Conservation (phyloP, 2,329 filamentous ascomycete species). For the Pseudopithomyces maydicus region DNA sequence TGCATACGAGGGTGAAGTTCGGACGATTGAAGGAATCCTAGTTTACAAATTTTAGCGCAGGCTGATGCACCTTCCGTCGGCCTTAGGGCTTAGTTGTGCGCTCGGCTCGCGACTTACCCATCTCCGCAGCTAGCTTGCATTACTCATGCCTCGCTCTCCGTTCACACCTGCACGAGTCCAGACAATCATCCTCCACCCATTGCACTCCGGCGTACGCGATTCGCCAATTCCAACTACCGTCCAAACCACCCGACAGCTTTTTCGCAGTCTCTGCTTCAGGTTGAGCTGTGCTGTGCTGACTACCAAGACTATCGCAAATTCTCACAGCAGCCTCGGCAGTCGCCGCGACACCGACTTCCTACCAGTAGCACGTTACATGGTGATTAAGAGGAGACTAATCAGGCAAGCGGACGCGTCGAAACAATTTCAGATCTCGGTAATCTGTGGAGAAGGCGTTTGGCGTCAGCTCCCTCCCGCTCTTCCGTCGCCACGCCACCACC, state of each 20-base stretch:
- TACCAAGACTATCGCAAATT: not conserved
- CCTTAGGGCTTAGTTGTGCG: slow-evolving; percentile 3
- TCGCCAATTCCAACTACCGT: not conserved
- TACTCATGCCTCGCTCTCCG: slow-evolving; percentile 4
- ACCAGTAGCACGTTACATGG: not conserved
- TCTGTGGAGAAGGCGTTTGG: slow-evolving; percentile 2
- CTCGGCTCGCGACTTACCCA: not conserved
- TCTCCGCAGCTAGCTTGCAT: not conserved
- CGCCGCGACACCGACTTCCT: not conserved
- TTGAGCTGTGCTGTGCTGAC: not conserved
- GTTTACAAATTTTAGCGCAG: not conserved
- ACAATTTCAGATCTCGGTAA: slow-evolving; percentile 3
- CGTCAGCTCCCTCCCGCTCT: slow-evolving; percentile 9
- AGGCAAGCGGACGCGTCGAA: not conserved
- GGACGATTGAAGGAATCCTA: not conserved
- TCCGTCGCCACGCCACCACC: slow-evolving; percentile 4
- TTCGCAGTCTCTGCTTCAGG: not conserved
- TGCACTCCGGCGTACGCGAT: not conserved
- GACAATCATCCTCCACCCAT: not conserved
- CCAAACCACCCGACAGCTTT: not conserved
- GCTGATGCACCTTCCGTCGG: not conserved
- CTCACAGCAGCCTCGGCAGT: not conserved
- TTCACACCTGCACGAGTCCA: slow-evolving; percentile 1
- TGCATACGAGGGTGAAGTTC: slow-evolving; percentile 1
- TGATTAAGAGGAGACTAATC: not conserved